Conservation (phyloP, 139 green algal species). For the Chlamydomonas asymmetrica region DNA sequence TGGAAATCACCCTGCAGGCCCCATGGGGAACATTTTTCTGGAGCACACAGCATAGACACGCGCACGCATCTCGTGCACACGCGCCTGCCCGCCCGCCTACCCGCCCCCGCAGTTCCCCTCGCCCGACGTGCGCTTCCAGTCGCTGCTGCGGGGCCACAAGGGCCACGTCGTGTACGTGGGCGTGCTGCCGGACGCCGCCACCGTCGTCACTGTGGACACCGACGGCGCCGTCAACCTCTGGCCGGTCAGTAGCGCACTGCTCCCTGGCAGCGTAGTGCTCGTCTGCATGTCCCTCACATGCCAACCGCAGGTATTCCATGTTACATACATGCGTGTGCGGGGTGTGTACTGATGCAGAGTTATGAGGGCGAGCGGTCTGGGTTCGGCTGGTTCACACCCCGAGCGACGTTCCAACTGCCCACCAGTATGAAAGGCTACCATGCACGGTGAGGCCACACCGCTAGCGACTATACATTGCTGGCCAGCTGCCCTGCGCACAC, state of each 20-base stretch:
- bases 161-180: slow-evolving; percentile 40
- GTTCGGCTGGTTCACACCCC: slow-evolving; percentile 50
- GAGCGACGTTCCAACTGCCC: slow-evolving; percentile 36
- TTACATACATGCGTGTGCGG: too few relatives aligned
- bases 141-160: slow-evolving; percentile 45
- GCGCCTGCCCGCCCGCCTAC: too few relatives aligned
- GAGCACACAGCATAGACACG: too few relatives aligned
- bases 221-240: slow-evolving; percentile 33
- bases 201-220: slow-evolving; percentile 37
- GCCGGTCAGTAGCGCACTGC: slow-evolving; percentile 15
- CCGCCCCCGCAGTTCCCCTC: neutral
- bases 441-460: slow-evolving; percentile 21
- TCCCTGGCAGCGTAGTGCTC: too few relatives aligned
- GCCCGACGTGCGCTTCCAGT: slow-evolving; percentile 20
- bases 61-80: too few relatives aligned
- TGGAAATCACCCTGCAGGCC: too few relatives aligned
- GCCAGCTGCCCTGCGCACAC: neutral
- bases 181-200: slow-evolving; percentile 44
- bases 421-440: slow-evolving; percentile 27
- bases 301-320: too few relatives aligned
- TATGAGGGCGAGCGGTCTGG: slow-evolving; percentile 27
- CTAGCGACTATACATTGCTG: neutral
- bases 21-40: too few relatives aligned
- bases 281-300: too few relatives aligned
- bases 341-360: too few relatives aligned